phyloP scores from a whole-genome alignment of 1,139 yeast species.

The Nadsonia commutata region DNA sequence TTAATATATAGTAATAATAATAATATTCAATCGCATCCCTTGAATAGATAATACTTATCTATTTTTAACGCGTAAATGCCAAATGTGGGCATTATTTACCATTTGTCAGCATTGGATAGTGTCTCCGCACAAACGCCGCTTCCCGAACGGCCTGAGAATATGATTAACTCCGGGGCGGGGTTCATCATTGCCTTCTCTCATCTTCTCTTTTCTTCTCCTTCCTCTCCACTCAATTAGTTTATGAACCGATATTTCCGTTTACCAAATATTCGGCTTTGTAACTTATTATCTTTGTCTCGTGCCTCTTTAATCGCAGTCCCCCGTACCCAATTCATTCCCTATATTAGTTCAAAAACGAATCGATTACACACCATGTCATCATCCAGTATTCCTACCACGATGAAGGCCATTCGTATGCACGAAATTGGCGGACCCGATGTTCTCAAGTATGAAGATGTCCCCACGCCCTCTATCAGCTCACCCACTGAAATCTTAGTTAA shows the following conservation, averaged over 20 bases:
- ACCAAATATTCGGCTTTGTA: too few relatives aligned
- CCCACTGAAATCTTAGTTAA: conserved; percentile 50
- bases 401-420: conserved; percentile 42
- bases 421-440: conserved; percentile 45
- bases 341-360: background rate
- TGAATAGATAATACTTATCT: too few relatives aligned
- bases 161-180: too few relatives aligned
- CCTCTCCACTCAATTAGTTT: conserved; percentile 4
- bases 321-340: background rate
- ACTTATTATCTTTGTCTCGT: too few relatives aligned
- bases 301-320: background rate
- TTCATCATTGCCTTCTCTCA: background rate
- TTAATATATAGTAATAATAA: conserved; percentile 9
- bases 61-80: too few relatives aligned
- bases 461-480: conserved; percentile 39
- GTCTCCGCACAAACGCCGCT: too few relatives aligned
- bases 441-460: conserved; percentile 34
- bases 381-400: conserved; percentile 36
- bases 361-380: conserved; percentile 1
- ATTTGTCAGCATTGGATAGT: too few relatives aligned
- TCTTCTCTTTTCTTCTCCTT: conserved; percentile 1
- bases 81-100: too few relatives aligned
- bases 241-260: too few relatives aligned
- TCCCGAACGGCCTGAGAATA: too few relatives aligned
- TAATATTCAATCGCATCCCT: background rate